Percentiles rank a stretch among this genome's conserved stretches.
Conservation (phyloP, 495 filamentous ascomycete genomes). For the Coniosporium apollinis region DNA sequence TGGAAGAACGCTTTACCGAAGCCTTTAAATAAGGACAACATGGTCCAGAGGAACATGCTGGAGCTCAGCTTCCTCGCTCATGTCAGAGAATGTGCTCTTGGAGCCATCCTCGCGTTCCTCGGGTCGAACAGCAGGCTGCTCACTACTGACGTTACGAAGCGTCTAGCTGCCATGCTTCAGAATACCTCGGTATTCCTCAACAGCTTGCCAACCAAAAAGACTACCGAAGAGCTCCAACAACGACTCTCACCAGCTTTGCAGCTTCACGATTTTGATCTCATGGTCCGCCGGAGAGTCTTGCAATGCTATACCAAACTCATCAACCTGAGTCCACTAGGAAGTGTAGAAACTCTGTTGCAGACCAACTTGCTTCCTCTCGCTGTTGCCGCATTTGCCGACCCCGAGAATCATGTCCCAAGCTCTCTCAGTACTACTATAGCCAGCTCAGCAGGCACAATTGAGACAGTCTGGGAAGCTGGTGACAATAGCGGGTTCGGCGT, state of each 20-base stretch:
- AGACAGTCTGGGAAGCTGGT: constrained; percentile 83
- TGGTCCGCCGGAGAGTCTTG: constrained; percentile 83
- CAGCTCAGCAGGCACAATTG: constrained; percentile 75
- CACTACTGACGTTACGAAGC: constrained; percentile 85
- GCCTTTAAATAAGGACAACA: constrained; percentile 80
- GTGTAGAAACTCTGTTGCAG: constrained; percentile 70
- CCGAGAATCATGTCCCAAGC: constrained; percentile 68
- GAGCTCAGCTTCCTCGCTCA: constrained; percentile 89
- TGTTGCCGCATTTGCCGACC: constrained; percentile 81
- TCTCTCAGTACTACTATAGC: constrained; percentile 86
- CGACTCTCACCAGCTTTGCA: constrained; percentile 76
- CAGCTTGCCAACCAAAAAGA: constrained; percentile 65
- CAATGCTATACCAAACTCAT: constrained; percentile 90
- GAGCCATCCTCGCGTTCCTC: constrained; percentile 80
- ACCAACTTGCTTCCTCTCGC: constrained; percentile 88
- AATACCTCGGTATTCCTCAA: constrained; percentile 81
- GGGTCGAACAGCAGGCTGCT: constrained; percentile 85
- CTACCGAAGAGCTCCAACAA: constrained; percentile 72
- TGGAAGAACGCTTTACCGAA: constrained; percentile 97
- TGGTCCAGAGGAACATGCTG: constrained; percentile 57
- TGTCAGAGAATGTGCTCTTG: constrained; percentile 86
- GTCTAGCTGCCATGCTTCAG: constrained; percentile 86
- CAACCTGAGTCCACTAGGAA: constrained; percentile 62
- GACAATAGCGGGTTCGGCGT: constrained; percentile 93
- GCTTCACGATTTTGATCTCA: constrained; percentile 76